Evolutionary conservation across 495 filamentous ascomycete species (phyloP), one percentile per base, ranked within the genome.

Genomic region (Aspergillus kassunensis): DNA sequence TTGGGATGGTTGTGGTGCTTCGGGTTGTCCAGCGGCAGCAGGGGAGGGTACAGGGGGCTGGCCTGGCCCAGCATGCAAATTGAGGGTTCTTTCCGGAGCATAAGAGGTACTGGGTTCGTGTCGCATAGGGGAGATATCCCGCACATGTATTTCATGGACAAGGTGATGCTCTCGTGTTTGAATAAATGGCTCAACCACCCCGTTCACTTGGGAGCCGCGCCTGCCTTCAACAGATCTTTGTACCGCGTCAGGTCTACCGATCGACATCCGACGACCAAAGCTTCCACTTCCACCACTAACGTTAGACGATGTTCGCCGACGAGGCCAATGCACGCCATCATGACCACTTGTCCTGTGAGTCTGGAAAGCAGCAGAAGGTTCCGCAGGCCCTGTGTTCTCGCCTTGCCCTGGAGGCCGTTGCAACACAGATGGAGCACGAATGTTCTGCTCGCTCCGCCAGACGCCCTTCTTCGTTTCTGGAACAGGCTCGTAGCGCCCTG

Each of bases 281-380:
- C 77, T 79, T 36, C 87, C 88, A 67, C 91, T 97, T 50, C 89
- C 90, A 25, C 91, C 92, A 64, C 92, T 97, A 24, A 96, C 87
- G 61, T 91, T 96, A 1, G 92, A 96, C n/a, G 92, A 97, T 44
- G 87, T 86, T 39, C 95, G 85, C 39, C 90, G 83, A 49, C 91
- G 83, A 23, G 78, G 80, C 78, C 89, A 96, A 4, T 83, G 76
- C 12, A 63, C 62, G 13, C 73, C 80, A 51, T 91, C 87, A 44
- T 84, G 84, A 29, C 80, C 80, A 57, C 78, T 83, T 11, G 79
- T 79, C 39, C 90, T 80, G 53, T 84, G 82, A 8, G 87, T 90
- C 60, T 96, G 92, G 60, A 95, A 95, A n/a, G 90, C 88, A 23
- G 91, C 77, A 39, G 92, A 95, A 12, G 90, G 90, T 57, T 98